phyloP scores from a whole-genome alignment of 371 early-diverging fungal genomes.

The Mucor velutinosus region DNA sequence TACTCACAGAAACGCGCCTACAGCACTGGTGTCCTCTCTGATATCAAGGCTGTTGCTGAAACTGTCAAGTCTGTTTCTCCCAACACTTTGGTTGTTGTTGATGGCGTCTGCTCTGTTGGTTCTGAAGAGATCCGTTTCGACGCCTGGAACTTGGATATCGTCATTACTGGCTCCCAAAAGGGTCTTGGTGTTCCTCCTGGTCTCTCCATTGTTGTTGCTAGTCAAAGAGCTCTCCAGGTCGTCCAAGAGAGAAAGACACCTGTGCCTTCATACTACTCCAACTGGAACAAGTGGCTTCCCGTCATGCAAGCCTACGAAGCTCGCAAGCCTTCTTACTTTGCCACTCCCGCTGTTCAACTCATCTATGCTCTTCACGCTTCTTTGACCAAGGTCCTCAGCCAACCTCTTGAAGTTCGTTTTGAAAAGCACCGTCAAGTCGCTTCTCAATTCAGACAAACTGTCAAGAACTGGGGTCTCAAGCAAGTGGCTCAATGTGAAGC shows the following conservation, averaged over 20 bases:
- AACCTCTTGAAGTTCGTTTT: slow-evolving; percentile 70
- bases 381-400: slow-evolving; percentile 76
- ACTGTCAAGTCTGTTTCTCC: slow-evolving; percentile 79
- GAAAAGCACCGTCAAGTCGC: slow-evolving; percentile 72
- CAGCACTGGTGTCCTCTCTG: slow-evolving; percentile 83
- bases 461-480: slow-evolving; percentile 75
- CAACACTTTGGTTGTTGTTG: slow-evolving; percentile 87
- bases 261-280: slow-evolving; percentile 75
- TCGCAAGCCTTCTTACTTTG: slow-evolving; percentile 91
- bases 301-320: slow-evolving; percentile 96
- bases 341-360: slow-evolving; percentile 94
- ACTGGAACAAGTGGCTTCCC: slow-evolving; percentile 87
- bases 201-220: slow-evolving; percentile 80
- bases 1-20: neutral
- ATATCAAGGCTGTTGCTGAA: slow-evolving; percentile 78
- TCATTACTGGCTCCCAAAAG: slow-evolving; percentile 94
- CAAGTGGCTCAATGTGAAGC: slow-evolving; percentile 63
- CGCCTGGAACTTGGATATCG: slow-evolving; percentile 87
- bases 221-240: slow-evolving; percentile 72
- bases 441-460: slow-evolving; percentile 68
- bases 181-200: slow-evolving; percentile 93
- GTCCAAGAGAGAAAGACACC: slow-evolving; percentile 74
- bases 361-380: slow-evolving; percentile 86
- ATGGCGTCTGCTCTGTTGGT: slow-evolving; percentile 95
- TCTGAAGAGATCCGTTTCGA: slow-evolving; percentile 92